Base-by-base conservation (phyloP, 2,329 filamentous ascomycete species). In the Phoma herbarum region DNA sequence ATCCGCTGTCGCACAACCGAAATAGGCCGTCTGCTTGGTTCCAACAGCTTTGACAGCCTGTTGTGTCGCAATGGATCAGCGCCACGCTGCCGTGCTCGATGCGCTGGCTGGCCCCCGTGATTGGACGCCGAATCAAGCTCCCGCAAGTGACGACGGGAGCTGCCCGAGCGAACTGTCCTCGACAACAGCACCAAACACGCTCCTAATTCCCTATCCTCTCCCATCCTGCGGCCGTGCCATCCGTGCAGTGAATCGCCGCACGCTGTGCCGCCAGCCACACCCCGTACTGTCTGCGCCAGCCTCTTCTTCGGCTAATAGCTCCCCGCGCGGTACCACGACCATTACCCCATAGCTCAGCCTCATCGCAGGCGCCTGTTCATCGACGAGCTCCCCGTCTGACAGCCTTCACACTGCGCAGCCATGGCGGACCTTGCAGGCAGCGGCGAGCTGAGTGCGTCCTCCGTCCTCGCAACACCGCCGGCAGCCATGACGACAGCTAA, bases 351-450 rank as follows among this genome's bases (percentile, higher is more conserved):
- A 55, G 60, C 71, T 59, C 68, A 74, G 71, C 71, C 71, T 72
- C 31, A 35, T 35, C 31, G 31, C 31, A 35, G 31, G 31, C 31
- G 31, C 31, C 31, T 6, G 31, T 65, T 60, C 59, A 49, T 62
- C 63, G 54, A 47, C 62, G 57, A 60, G 57, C 66, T 62, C 63
- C 66, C 59, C 59, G 56, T 35, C 55, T 16, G 44, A 49, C 44
- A 39, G 33, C 51, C 29, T 52, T 33, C 61, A 67, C 57, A 48
- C 43, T 45, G 54, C 65, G 60, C 64, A 63, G 66, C 67, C 71
- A 77, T 77, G 75, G 70, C 75, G 61, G 75, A 77, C 53, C 67
- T 73, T 59, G 54, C 73, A 52, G 61, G 64, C 45, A 71, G 71
- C 60, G 68, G 70, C 54, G 74, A 77, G 61, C 62, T 75, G 61